Conservation (phyloP, 2,329 filamentous ascomycete species). For the Tympanopsis confertula region DNA sequence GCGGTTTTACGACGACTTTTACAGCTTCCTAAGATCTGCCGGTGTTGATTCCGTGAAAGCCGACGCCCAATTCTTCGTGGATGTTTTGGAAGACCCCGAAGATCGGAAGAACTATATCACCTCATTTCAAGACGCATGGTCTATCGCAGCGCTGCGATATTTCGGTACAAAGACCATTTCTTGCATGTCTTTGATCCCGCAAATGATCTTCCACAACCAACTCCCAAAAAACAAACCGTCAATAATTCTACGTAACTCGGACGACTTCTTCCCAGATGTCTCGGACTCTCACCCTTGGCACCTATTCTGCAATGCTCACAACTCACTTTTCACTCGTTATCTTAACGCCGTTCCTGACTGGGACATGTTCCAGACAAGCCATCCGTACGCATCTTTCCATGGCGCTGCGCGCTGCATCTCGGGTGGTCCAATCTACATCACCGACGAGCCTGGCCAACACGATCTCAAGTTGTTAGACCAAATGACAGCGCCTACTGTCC, state of each 20-base stretch:
- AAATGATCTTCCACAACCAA: constrained; percentile 76
- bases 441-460: constrained; percentile 75
- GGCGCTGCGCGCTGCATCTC: constrained; percentile 81
- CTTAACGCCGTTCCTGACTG: constrained; percentile 79
- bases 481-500: constrained; percentile 65
- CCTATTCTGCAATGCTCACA: constrained; percentile 87
- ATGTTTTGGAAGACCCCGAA: constrained; percentile 57
- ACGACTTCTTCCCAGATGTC: constrained; percentile 81
- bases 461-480: constrained; percentile 64
- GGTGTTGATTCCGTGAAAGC: constrained; percentile 86
- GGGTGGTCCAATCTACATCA: constrained; percentile 89
- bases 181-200: constrained; percentile 88
- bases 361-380: constrained; percentile 59
- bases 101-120: constrained; percentile 62
- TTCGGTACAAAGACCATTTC: constrained; percentile 72
- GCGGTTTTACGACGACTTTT: constrained; percentile 83
- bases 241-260: constrained; percentile 73
- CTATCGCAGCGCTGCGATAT: constrained; percentile 62
- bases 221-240: constrained; percentile 64
- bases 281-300: constrained; percentile 83
- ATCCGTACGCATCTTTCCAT: constrained; percentile 69
- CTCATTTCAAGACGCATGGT: constrained; percentile 79
- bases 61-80: constrained; percentile 82
- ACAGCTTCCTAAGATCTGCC: constrained; percentile 60
- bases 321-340: constrained; percentile 69